Evolutionary conservation across 805 yeast genomes (phyloP), one percentile per base, ranked within the genome.

Genomic region (Candida chauliodis): DNA sequence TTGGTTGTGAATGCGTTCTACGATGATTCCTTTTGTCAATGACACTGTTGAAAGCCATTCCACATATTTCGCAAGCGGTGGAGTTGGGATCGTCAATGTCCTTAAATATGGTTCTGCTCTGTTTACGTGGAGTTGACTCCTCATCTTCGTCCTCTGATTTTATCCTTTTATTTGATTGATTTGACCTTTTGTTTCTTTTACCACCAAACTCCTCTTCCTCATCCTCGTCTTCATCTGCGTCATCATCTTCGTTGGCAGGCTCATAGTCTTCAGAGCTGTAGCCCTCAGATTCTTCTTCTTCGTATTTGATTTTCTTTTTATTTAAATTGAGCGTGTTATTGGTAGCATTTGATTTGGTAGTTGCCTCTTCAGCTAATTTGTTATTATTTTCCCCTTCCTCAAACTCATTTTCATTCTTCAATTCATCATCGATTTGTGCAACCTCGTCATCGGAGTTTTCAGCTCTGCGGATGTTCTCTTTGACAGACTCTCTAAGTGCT

Each of bases 1-100:
- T 38, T 5, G 43, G 44, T 22, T 39, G 42, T n/a, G 43, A 39
- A 35, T 45, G 48, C 5, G 46, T 32, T 30, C 41, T 20, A 20
- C 39, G 38, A 30, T 45, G 48, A 27, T 42, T 38, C 20, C 43
- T 21, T 18, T 42, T 42, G 17, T 37, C 41, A n/a, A 39, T 37
- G 5, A 36, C 40, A 30, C 34, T 39, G 8, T 33, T 16, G 26
- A 45, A 45, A 25, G 21, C 38, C 17, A 26, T 33, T 10, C 39
- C 42, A 38, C 48, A 45, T 14, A 36, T 30, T 26, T 38, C 42
- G 37, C 48, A 45, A 8, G 18, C 10, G 11, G 39, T 36, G n/a
- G 39, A 36, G 3, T 6, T 9, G 3, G 39, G 39, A 18, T 36
- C 34, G 13, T 36, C 39, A 13, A 36, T 21, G 8, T 15, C 29